Percentiles rank a stretch among this genome's conserved stretches.
Conservation (phyloP, 2,329 filamentous ascomycete genomes). For the Penicillium sp. region DNA sequence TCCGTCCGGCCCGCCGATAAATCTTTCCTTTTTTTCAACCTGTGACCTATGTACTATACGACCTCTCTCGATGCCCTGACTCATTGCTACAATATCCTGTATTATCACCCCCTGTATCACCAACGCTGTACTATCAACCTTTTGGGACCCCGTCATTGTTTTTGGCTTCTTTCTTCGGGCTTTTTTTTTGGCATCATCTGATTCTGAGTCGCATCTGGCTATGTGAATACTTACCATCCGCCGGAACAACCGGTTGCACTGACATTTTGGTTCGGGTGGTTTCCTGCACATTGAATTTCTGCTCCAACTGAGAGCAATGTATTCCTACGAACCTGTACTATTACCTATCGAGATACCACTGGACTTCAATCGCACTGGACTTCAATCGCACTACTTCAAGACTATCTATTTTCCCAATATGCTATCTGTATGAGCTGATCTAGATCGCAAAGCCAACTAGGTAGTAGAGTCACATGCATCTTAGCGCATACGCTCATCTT, state of each 20-base stretch:
- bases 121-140: background rate
- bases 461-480: background rate
- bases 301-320: conserved; percentile 1
- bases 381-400: conserved; percentile 3
- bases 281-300: conserved; percentile 3
- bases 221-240: conserved; percentile 13
- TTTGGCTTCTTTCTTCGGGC: background rate
- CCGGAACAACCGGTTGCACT: background rate
- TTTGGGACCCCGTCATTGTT: background rate
- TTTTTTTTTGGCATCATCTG: conserved; percentile 2
- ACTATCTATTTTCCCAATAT: background rate
- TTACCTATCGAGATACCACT: conserved; percentile 6
- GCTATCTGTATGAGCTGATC: background rate
- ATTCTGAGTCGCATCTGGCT: conserved; percentile 15
- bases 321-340: conserved; percentile 2
- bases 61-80: conserved; percentile 3
- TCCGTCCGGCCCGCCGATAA: conserved; percentile 34
- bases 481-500: background rate
- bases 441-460: background rate
- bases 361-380: conserved; percentile 1
- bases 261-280: background rate
- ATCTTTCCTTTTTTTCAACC: background rate
- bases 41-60: conserved; percentile 13
- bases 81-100: conserved; percentile 15
- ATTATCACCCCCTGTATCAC: conserved; percentile 16